These are phyloP conservation scores for Sordaria brevicollis DNA, from an alignment of 495 filamentous ascomycete genomes.

Conservation along the genomic window DNA sequence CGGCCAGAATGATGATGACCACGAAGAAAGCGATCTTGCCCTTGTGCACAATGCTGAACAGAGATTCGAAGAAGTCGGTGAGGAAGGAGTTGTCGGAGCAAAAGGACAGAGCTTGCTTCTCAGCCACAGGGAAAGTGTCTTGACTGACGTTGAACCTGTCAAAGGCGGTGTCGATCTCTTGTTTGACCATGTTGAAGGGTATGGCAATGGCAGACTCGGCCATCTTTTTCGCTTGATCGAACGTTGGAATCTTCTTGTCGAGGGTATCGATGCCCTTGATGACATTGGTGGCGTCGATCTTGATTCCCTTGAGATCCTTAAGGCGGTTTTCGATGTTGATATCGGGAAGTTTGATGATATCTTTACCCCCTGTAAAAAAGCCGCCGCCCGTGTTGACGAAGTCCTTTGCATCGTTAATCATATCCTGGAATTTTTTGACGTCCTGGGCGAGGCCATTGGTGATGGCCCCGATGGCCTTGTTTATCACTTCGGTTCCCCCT, in stretches of 20 bases:
- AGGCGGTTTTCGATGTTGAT: conserved; percentile 52
- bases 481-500: conserved; percentile 61
- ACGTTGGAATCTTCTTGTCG: conserved; percentile 70
- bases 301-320: conserved; percentile 53
- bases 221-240: conserved; percentile 69
- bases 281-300: conserved; percentile 54
- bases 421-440: conserved; percentile 46
- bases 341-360: conserved; percentile 24
- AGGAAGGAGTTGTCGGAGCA: conserved; percentile 78
- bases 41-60: conserved; percentile 47
- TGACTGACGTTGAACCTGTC: conserved; percentile 55
- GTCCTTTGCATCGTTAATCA: conserved; percentile 47
- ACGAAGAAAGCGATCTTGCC: conserved; percentile 67
- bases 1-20: conserved; percentile 56
- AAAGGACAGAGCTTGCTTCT: conserved; percentile 74
- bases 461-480: conserved; percentile 57
- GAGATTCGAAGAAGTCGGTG: conserved; percentile 71
- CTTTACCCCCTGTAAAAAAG: conserved; percentile 20
- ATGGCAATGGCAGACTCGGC: conserved; percentile 57
- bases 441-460: conserved; percentile 49
- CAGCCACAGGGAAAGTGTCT: conserved; percentile 64
- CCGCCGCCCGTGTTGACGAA: conserved; percentile 35
- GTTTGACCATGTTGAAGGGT: conserved; percentile 70
- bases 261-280: conserved; percentile 53
- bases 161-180: conserved; percentile 55